phyloP scores from a whole-genome alignment of 2,329 filamentous ascomycete genomes.

The Exophiala dermatitidis region DNA sequence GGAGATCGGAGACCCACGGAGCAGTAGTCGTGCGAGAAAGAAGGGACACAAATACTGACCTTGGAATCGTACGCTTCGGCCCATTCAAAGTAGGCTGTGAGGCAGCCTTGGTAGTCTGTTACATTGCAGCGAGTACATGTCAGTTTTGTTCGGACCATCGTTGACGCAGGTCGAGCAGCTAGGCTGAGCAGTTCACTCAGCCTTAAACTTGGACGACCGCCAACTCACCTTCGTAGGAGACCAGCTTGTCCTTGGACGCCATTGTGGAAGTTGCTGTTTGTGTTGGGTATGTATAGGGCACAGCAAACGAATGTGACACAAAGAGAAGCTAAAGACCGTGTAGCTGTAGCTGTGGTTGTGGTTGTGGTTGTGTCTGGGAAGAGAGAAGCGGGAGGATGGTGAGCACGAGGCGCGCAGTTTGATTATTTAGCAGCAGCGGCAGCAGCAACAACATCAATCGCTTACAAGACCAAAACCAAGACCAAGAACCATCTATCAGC shows the following conservation, averaged over 20 bases:
- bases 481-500: too few relatives aligned
- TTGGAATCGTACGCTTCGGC: slow-evolving; percentile 41
- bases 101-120: slow-evolving; percentile 26
- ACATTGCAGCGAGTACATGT: not conserved
- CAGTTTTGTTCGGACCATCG: not conserved
- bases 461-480: too few relatives aligned
- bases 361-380: too few relatives aligned
- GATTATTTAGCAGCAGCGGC: too few relatives aligned
- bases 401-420: too few relatives aligned
- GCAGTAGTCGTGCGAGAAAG: not conserved
- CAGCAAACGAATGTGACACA: not conserved
- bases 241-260: slow-evolving; percentile 20
- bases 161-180: too few relatives aligned
- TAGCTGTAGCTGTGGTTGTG: too few relatives aligned
- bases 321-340: not conserved
- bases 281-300: not conserved
- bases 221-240: slow-evolving; percentile 23
- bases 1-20: not conserved
- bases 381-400: too few relatives aligned
- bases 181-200: too few relatives aligned
- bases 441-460: too few relatives aligned
- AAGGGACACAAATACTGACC: slow-evolving; percentile 26
- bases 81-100: slow-evolving; percentile 36
- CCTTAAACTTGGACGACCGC: not conserved
- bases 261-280: slow-evolving; percentile 8